Conservation (phyloP, 2,329 filamentous ascomycete genomes). For the Sphaerulina musiva region DNA sequence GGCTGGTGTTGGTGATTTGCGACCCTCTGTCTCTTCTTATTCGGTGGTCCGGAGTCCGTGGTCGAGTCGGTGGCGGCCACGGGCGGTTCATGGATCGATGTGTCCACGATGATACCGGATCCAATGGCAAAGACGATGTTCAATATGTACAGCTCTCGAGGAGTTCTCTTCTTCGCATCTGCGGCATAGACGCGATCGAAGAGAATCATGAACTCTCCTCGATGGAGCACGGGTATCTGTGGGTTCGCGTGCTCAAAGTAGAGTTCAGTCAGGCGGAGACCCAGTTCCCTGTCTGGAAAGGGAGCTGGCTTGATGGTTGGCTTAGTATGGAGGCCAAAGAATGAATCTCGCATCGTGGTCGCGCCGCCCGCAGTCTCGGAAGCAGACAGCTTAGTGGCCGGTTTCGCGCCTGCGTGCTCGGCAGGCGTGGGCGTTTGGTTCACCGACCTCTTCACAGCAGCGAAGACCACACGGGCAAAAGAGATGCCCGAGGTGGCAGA, state of each 20-base stretch:
- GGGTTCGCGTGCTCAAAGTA: constrained; percentile 97
- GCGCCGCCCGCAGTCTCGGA: constrained; percentile 50
- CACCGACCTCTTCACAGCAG: constrained; percentile 75
- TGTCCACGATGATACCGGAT: constrained; percentile 77
- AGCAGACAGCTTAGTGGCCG: constrained; percentile 48
- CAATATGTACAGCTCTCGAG: constrained; percentile 82
- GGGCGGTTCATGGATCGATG: constrained; percentile 32
- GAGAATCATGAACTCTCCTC: constrained; percentile 80
- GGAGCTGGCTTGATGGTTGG: constrained; percentile 77
- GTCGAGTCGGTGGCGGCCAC: constrained; percentile 28
- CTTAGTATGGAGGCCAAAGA: constrained; percentile 91
- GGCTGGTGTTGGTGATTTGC: constrained; percentile 58
- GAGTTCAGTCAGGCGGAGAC: constrained; percentile 63
- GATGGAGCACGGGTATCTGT: constrained; percentile 87
- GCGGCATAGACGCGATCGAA: constrained; percentile 74
- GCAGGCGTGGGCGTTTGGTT: constrained; percentile 50
- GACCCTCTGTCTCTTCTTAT: constrained; percentile 47
- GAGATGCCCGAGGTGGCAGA: constrained; percentile 78
- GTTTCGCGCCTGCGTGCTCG: constrained; percentile 51
- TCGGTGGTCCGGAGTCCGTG: constrained; percentile 25
- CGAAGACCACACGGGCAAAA: constrained; percentile 89
- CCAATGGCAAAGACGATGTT: constrained; percentile 98
- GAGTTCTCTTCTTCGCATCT: constrained; percentile 59
- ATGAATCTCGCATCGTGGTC: constrained; percentile 87
- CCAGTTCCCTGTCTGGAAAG: constrained; percentile 74